A percentile compares a stretch with the other conserved stretches of the same genome.
Evolutionary conservation across 83 land plant genomes (phyloP).

Genomic region (Diphasiastrum complanatum): DNA sequence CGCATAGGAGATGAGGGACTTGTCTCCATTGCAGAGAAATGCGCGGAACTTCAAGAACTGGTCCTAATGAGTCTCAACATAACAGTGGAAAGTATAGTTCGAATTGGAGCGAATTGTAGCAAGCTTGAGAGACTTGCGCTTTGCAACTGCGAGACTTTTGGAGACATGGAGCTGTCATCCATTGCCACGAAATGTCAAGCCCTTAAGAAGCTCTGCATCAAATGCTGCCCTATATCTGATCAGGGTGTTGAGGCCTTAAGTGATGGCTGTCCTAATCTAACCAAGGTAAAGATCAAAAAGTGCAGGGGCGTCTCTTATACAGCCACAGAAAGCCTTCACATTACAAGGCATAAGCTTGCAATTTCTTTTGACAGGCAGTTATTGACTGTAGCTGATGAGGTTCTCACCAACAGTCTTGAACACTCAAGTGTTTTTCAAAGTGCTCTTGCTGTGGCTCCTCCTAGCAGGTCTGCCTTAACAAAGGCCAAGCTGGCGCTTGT

Average conservation of each 20-base stretch:
- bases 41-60: slow-evolving; percentile 67
- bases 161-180: slow-evolving; percentile 76
- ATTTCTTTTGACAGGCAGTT: slow-evolving; percentile 45
- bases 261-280: slow-evolving; percentile 65
- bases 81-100: slow-evolving; percentile 43
- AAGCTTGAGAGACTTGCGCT: slow-evolving; percentile 71
- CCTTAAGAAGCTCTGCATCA: slow-evolving; percentile 81
- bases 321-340: slow-evolving; percentile 43
- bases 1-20: slow-evolving; percentile 72
- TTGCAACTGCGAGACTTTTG: slow-evolving; percentile 72
- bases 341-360: slow-evolving; percentile 38
- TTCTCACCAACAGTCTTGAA: slow-evolving; percentile 2
- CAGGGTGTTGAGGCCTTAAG: slow-evolving; percentile 64
- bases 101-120: slow-evolving; percentile 51
- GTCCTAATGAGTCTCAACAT: slow-evolving; percentile 76
- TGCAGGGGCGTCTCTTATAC: slow-evolving; percentile 56
- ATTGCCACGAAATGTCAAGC: slow-evolving; percentile 58
- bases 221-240: slow-evolving; percentile 74
- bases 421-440: slow-evolving; percentile 12
- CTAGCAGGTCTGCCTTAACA: slow-evolving; percentile 15
- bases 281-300: slow-evolving; percentile 76
- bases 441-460: slow-evolving; percentile 12
- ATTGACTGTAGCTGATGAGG: slow-evolving; percentile 8
- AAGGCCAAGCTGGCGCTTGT: slow-evolving; percentile 24
- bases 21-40: slow-evolving; percentile 43